phyloP scores from a whole-genome alignment of 1,139 yeast genomes.

The Petasospora fabianii region DNA sequence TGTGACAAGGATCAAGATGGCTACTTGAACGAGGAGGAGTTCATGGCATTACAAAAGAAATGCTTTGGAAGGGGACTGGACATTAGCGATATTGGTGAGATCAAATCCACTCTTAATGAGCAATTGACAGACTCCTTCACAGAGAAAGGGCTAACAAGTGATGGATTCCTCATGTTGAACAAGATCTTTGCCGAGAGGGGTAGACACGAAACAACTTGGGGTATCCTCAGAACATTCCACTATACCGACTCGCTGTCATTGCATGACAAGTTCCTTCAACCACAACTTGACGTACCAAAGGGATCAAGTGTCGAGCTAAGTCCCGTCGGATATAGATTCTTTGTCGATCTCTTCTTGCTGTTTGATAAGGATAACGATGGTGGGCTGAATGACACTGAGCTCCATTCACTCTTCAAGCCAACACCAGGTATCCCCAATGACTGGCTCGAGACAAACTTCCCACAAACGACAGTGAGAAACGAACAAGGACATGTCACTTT shows the following conservation, averaged over 20 bases:
- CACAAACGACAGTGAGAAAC: slow-evolving; percentile 81
- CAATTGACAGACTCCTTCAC: slow-evolving; percentile 25
- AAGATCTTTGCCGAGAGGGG: slow-evolving; percentile 86
- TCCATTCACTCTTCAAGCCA: slow-evolving; percentile 66
- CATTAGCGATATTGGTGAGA: slow-evolving; percentile 45
- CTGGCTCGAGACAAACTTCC: slow-evolving; percentile 86
- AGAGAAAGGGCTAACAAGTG: slow-evolving; percentile 58
- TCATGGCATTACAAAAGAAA: slow-evolving; percentile 61
- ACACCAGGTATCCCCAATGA: slow-evolving; percentile 89
- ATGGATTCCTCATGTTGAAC: slow-evolving; percentile 74
- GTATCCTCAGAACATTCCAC: slow-evolving; percentile 78
- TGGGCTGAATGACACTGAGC: slow-evolving; percentile 74
- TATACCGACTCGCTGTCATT: slow-evolving; percentile 89
- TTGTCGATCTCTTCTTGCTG: slow-evolving; percentile 81
- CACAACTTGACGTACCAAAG: slow-evolving; percentile 72
- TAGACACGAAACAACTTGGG: slow-evolving; percentile 96
- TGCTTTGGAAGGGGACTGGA: slow-evolving; percentile 68
- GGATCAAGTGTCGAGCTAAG: slow-evolving; percentile 85
- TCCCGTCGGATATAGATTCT: slow-evolving; percentile 88
- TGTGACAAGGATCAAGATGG: slow-evolving; percentile 93
- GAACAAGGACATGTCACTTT: slow-evolving; percentile 85
- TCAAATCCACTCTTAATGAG: slow-evolving; percentile 38
- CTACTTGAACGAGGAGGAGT: slow-evolving; percentile 63
- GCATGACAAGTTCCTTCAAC: slow-evolving; percentile 71
- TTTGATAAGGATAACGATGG: slow-evolving; percentile 96